Evolutionary conservation across 2,329 filamentous ascomycete genomes (phyloP).

Genomic region (Chaetomium sp.): DNA sequence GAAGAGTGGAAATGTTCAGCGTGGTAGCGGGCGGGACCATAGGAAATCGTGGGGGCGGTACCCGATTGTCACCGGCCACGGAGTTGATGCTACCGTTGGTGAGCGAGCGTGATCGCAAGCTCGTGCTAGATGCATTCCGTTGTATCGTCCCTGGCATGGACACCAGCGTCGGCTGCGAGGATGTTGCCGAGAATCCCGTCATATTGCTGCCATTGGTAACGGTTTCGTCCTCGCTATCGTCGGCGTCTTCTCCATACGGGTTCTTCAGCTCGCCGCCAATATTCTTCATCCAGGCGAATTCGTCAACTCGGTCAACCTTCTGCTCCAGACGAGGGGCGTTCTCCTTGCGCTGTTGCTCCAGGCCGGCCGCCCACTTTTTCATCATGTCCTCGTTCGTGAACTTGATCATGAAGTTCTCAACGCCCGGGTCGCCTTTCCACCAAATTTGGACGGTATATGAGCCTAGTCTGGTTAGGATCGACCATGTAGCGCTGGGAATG

Average conservation of each 20-base stretch:
- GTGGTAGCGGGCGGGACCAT: conserved; percentile 45
- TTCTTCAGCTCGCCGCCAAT: conserved; percentile 67
- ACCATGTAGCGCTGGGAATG: background rate
- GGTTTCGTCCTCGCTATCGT: conserved; percentile 53
- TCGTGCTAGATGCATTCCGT: conserved; percentile 67
- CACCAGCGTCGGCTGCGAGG: conserved; percentile 29
- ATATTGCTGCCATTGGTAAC: conserved; percentile 19
- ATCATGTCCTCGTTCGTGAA: conserved; percentile 88
- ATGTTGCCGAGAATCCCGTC: conserved; percentile 22
- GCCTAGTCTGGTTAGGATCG: conserved; percentile 46
- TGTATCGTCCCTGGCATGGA: conserved; percentile 40
- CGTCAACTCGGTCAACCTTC: conserved; percentile 48
- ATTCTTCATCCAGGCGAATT: conserved; percentile 73
- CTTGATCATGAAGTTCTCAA: conserved; percentile 93
- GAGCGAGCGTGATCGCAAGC: conserved; percentile 66
- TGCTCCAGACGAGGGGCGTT: conserved; percentile 44
- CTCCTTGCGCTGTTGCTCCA: conserved; percentile 69
- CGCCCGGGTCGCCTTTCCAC: conserved; percentile 94
- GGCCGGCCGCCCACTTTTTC: conserved; percentile 81
- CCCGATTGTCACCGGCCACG: conserved; percentile 49
- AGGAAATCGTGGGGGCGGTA: conserved; percentile 66
- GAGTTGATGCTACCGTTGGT: conserved; percentile 64
- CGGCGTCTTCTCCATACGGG: conserved; percentile 65
- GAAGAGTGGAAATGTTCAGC: conserved; percentile 53
- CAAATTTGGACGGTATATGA: conserved; percentile 96